These are phyloP conservation scores for Boletus patriciae DNA, from an alignment of 768 basidiomycete species.

Conservation along the genomic window DNA sequence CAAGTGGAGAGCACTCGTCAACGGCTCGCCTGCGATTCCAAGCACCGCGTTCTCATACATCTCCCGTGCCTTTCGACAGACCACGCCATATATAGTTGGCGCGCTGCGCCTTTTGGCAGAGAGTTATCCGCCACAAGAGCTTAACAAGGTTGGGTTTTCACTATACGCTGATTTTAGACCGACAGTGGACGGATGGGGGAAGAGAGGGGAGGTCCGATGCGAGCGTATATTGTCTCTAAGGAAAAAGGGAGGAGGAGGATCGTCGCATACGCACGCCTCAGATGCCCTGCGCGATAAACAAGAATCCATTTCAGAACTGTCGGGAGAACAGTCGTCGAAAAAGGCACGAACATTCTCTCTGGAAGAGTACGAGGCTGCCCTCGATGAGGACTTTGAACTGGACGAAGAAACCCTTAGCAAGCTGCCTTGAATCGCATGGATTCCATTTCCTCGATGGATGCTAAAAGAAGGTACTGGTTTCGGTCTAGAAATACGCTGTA, in stretches of 20 bases:
- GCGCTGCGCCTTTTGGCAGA: conserved; percentile 67
- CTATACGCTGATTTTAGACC: conserved; percentile 91
- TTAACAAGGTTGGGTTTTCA: conserved; percentile 67
- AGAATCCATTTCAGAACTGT: conserved; percentile 5
- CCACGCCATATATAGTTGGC: conserved; percentile 74
- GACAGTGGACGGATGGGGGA: conserved; percentile 79
- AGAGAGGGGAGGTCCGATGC: conserved; percentile 71
- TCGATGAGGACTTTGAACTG: conserved; percentile 50
- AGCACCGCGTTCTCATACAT: conserved; percentile 82
- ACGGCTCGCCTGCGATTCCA: conserved; percentile 68
- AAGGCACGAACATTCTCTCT: conserved; percentile 39
- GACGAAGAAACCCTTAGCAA: conserved; percentile 42
- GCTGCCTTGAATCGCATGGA: conserved; percentile 5
- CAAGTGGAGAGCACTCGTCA: conserved; percentile 83
- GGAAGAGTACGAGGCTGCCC: conserved; percentile 53
- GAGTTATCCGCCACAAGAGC: conserved; percentile 55
- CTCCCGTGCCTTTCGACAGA: conserved; percentile 74
- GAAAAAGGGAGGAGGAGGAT: conserved; percentile 30
- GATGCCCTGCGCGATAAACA: not conserved
- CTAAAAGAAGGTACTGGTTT: conserved; percentile 19
- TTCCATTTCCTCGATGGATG: not conserved
- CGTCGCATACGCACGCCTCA: conserved; percentile 10
- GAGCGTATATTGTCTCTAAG: conserved; percentile 63
- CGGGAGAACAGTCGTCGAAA: conserved; percentile 39
- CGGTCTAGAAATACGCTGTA: conserved; percentile 14